These are phyloP conservation scores for Claviceps paspali DNA, from an alignment of 2,329 filamentous ascomycete species.

Conservation along the genomic window DNA sequence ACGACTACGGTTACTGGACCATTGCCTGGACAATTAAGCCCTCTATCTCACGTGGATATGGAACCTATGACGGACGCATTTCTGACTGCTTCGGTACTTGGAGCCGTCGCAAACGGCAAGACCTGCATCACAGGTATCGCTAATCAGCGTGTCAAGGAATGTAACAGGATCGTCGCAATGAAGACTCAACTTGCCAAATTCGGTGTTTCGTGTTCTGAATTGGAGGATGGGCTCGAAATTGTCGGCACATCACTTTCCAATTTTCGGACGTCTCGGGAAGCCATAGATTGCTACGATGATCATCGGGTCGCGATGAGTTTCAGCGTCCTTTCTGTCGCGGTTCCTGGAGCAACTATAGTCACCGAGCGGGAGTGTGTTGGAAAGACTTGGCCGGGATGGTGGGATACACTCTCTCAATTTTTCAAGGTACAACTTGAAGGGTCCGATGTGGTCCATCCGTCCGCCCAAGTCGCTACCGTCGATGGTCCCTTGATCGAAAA, in stretches of 20 bases:
- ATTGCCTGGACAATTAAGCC: slow-evolving; percentile 53
- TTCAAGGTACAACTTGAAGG: slow-evolving; percentile 70
- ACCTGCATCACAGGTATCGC: slow-evolving; percentile 89
- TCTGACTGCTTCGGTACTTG: slow-evolving; percentile 83
- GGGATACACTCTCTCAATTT: slow-evolving; percentile 69
- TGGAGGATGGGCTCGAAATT: slow-evolving; percentile 85
- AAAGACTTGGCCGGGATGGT: slow-evolving; percentile 99
- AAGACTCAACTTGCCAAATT: slow-evolving; percentile 89
- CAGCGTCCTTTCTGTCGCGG: slow-evolving; percentile 65
- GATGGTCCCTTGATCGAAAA: slow-evolving; percentile 23
- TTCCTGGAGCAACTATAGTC: slow-evolving; percentile 58
- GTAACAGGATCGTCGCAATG: slow-evolving; percentile 93
- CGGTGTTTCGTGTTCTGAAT: slow-evolving; percentile 69
- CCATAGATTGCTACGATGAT: slow-evolving; percentile 89
- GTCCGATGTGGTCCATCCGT: slow-evolving; percentile 34
- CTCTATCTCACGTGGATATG: slow-evolving; percentile 81
- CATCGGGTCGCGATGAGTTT: slow-evolving; percentile 98
- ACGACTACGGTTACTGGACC: slow-evolving; percentile 93
- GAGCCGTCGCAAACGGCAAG: slow-evolving; percentile 68
- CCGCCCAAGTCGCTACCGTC: slow-evolving; percentile 7
- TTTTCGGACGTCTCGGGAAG: slow-evolving; percentile 41
- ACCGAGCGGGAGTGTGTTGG: slow-evolving; percentile 84
- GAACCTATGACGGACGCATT: slow-evolving; percentile 99
- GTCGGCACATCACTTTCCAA: slow-evolving; percentile 33
- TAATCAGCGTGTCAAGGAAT: slow-evolving; percentile 96